A percentile compares a stretch with the other conserved stretches of the same genome.
phyloP scores from a whole-genome alignment of 2,329 filamentous ascomycete species.

The Atkinsonella hypoxylon region DNA sequence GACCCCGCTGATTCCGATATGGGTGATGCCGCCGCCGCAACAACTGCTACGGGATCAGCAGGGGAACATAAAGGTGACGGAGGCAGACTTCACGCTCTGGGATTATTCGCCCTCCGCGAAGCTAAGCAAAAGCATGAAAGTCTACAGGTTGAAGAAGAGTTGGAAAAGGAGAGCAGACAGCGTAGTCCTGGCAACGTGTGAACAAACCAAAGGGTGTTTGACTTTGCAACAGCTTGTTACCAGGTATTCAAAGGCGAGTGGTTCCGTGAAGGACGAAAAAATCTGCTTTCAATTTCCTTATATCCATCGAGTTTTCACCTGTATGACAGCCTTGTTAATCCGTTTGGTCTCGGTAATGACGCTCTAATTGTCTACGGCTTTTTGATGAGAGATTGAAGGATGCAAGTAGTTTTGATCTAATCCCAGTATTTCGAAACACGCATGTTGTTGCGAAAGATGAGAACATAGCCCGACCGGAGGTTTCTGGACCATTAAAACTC shows the following conservation, averaged over 20 bases:
- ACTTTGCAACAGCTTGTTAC: too few species aligned
- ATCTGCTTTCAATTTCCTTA: too few species aligned
- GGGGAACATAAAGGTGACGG: constrained; percentile 5
- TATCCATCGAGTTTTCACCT: background rate
- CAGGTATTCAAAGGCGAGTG: background rate
- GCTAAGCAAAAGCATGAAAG: constrained; percentile 64
- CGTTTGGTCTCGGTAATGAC: background rate
- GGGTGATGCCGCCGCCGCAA: constrained; percentile 35
- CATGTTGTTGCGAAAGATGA: too few species aligned
- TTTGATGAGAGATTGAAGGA: background rate
- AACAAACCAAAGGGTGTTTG: background rate
- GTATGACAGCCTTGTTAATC: background rate
- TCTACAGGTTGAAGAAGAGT: constrained; percentile 51
- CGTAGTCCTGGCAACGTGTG: constrained; percentile 16
- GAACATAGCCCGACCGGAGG: too few species aligned
- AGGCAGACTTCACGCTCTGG: constrained; percentile 9
- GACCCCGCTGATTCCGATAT: constrained; percentile 65
- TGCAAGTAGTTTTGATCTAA: background rate
- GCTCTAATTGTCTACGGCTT: background rate
- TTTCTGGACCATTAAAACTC: too few species aligned
- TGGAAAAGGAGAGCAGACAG: constrained; percentile 35
- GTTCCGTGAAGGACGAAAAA: too few species aligned
- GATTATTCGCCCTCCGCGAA: constrained; percentile 11
- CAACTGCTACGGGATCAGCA: constrained; percentile 49
- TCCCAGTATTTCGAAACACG: background rate